Percentiles rank a stretch among this genome's conserved stretches.
Evolutionary conservation across 768 basidiomycete genomes (phyloP).

Genomic region (Clathrus columnatus): DNA sequence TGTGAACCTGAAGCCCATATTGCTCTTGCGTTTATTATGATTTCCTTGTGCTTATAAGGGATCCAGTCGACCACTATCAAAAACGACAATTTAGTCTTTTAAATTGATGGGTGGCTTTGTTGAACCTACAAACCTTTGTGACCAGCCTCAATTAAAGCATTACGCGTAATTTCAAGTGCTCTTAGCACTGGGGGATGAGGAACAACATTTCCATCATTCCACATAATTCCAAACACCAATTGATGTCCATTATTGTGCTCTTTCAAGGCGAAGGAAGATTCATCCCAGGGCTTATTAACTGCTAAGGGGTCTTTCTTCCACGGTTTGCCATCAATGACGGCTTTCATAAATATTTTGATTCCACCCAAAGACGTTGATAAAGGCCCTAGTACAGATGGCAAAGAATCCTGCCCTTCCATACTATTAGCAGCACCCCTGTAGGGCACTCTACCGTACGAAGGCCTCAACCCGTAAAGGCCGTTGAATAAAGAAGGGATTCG

Average conservation of each 20-base stretch:
- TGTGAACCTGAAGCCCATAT: constrained; percentile 41
- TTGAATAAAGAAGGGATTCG: constrained; percentile 63
- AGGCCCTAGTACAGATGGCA: constrained; percentile 69
- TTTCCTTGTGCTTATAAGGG: constrained; percentile 26
- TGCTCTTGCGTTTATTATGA: constrained; percentile 20
- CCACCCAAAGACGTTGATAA: constrained; percentile 48
- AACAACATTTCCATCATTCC: constrained; percentile 51
- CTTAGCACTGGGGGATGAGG: constrained; percentile 61
- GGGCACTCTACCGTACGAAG: constrained; percentile 62
- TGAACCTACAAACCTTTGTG: constrained; percentile 43
- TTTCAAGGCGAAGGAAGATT: constrained; percentile 46
- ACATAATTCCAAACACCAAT: constrained; percentile 49
- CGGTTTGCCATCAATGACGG: constrained; percentile 48
- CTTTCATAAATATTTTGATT: constrained; percentile 59
- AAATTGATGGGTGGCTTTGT: not conserved
- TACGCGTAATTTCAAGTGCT: constrained; percentile 47
- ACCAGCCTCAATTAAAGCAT: constrained; percentile 50
- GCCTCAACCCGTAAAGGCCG: constrained; percentile 63
- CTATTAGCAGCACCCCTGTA: constrained; percentile 59
- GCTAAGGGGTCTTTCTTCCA: constrained; percentile 61
- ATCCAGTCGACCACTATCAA: constrained; percentile 61
- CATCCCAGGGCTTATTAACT: constrained; percentile 50
- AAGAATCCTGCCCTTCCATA: constrained; percentile 61
- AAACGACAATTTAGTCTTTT: not conserved
- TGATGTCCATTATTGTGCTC: constrained; percentile 40